These are phyloP conservation scores for Hanseniaspora clermontiae DNA, from an alignment of 805 yeast genomes.

Conservation along the genomic window DNA sequence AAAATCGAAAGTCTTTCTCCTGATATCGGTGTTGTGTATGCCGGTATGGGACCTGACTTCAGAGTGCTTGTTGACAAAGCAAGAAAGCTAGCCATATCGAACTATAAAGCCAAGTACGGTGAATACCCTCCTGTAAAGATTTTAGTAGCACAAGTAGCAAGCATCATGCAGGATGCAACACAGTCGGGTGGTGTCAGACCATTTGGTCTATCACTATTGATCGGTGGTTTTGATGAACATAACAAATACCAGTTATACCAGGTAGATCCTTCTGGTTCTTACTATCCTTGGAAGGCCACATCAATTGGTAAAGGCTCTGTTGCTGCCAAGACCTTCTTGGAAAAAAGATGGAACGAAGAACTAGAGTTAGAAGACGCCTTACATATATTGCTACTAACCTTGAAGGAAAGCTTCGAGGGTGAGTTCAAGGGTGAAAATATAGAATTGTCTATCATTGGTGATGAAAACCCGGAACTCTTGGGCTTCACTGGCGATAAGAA, in stretches of 20 bases:
- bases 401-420: conserved; percentile 95
- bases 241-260: conserved; percentile 74
- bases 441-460: conserved; percentile 79
- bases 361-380: conserved; percentile 95
- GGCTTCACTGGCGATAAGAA: conserved; percentile 74
- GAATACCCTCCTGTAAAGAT: conserved; percentile 96
- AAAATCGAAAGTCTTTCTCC: conserved; percentile 83
- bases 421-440: conserved; percentile 95
- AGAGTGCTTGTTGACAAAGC: conserved; percentile 89
- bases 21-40: conserved; percentile 88
- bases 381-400: conserved; percentile 84
- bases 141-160: conserved; percentile 87
- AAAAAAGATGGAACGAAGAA: conserved; percentile 96
- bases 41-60: conserved; percentile 99
- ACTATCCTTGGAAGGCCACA: conserved; percentile 98
- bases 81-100: conserved; percentile 82
- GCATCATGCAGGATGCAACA: conserved; percentile 96
- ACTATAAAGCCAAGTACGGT: conserved; percentile 83
- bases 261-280: conserved; percentile 95
- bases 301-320: conserved; percentile 94
- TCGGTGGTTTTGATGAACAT: conserved; percentile 84
- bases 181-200: conserved; percentile 98
- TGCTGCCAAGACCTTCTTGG: conserved; percentile 94
- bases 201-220: conserved; percentile 87
- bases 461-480: conserved; percentile 63